These are phyloP conservation scores for Pseudopithomyces chartarum DNA, from an alignment of 2,329 filamentous ascomycete genomes.

Conservation along the genomic window DNA sequence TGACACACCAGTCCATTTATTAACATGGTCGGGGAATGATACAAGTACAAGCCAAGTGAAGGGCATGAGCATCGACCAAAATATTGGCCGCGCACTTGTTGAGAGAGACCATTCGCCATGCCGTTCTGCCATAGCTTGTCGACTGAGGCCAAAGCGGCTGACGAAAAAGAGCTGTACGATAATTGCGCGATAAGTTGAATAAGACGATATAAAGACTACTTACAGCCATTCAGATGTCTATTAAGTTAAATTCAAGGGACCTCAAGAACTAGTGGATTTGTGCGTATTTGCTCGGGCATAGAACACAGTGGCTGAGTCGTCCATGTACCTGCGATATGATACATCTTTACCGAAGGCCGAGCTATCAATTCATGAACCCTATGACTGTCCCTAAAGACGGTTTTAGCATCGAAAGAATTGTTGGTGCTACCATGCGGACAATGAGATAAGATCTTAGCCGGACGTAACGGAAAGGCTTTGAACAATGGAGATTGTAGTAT, in stretches of 20 bases:
- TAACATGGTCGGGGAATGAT: constrained; percentile 1
- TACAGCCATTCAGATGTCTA: background rate
- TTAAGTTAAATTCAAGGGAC: background rate
- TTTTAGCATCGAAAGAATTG: background rate
- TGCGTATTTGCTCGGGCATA: no score
- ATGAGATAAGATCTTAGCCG: background rate
- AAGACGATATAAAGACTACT: background rate
- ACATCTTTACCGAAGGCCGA: no score
- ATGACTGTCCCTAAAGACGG: no score
- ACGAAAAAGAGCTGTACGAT: background rate
- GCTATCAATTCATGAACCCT: no score
- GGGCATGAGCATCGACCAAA: background rate
- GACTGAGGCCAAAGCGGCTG: background rate
- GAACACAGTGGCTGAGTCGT: no score
- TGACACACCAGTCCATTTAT: background rate
- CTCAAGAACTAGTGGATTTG: no score
- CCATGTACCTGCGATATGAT: no score
- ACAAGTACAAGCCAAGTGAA: constrained; percentile 3
- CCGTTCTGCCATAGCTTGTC: background rate
- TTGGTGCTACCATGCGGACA: background rate
- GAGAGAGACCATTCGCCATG: constrained; percentile 1
- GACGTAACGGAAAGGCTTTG: background rate
- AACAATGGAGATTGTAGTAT: background rate
- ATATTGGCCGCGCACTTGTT: background rate
- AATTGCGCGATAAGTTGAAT: background rate